phyloP scores from a whole-genome alignment of 1,284 basidiomycete genomes.

The Boletus calvinii region DNA sequence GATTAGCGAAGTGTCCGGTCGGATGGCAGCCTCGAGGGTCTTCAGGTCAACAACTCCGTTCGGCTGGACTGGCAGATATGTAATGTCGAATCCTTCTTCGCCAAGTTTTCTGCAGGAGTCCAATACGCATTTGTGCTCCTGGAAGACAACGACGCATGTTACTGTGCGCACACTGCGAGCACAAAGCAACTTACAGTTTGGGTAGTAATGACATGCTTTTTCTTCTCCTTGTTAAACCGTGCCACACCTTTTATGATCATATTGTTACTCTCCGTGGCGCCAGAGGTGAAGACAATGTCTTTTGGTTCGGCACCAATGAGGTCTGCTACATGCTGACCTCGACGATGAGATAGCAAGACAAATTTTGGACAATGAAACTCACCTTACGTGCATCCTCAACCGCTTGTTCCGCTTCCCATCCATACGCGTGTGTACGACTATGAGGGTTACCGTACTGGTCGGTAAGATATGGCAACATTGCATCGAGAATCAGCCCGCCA shows the following conservation, averaged over 20 bases:
- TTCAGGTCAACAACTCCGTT: conserved; percentile 84
- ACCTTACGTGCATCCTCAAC: conserved; percentile 91
- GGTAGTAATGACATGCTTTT: conserved; percentile 87
- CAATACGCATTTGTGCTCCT: conserved; percentile 99
- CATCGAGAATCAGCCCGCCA: too few species aligned
- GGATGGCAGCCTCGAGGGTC: conserved; percentile 78
- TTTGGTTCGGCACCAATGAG: conserved; percentile 94
- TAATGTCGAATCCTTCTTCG: conserved; percentile 97
- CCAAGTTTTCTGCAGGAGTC: conserved; percentile 96
- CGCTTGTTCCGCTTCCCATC: conserved; percentile 97
- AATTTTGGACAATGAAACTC: conserved; percentile 17
- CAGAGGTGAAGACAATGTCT: conserved; percentile 97
- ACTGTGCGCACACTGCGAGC: neutral
- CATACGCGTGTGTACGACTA: conserved; percentile 96
- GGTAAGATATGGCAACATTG: conserved; percentile 95
- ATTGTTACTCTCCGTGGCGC: conserved; percentile 98
- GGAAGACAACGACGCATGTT: conserved; percentile 15
- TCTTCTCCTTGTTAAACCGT: conserved; percentile 89
- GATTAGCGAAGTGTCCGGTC: conserved; percentile 85
- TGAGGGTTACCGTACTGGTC: conserved; percentile 99
- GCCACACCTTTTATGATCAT: conserved; percentile 98
- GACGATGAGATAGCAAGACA: conserved; percentile 18
- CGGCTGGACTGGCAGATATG: conserved; percentile 90
- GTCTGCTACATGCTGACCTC: conserved; percentile 75
- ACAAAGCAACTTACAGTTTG: conserved; percentile 66